These are phyloP conservation scores for Podosphaera xanthii DNA, from an alignment of 2,329 filamentous ascomycete species.

Conservation along the genomic window DNA sequence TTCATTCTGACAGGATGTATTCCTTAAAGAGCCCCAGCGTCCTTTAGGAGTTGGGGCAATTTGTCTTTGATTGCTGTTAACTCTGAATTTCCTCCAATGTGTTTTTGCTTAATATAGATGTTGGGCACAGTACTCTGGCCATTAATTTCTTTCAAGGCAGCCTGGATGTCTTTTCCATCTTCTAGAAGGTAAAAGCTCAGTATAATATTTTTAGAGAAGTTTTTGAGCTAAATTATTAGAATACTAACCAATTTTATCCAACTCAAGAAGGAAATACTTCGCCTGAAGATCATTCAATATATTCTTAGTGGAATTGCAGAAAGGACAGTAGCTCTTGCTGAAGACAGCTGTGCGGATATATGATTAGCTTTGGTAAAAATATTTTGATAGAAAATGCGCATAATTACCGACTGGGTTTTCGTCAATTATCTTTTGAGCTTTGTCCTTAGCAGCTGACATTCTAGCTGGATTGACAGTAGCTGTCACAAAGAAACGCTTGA, in stretches of 20 bases:
- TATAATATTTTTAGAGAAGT: not conserved
- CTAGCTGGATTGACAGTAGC: slow-evolving; percentile 29
- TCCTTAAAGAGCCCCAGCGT: slow-evolving; percentile 35
- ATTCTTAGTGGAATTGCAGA: slow-evolving; percentile 62
- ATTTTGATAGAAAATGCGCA: not conserved
- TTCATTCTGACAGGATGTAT: too few relatives aligned
- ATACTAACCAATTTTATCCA: slow-evolving; percentile 59
- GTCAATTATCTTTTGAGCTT: slow-evolving; percentile 70
- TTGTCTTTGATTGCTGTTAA: slow-evolving; percentile 44
- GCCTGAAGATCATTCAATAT: slow-evolving; percentile 47
- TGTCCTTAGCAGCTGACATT: slow-evolving; percentile 66
- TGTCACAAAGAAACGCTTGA: slow-evolving; percentile 48
- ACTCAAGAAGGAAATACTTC: slow-evolving; percentile 54
- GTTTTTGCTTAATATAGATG: slow-evolving; percentile 74
- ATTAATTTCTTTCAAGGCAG: slow-evolving; percentile 57
- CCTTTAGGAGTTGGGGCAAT: slow-evolving; percentile 39
- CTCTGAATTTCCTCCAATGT: slow-evolving; percentile 93
- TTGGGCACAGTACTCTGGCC: slow-evolving; percentile 83
- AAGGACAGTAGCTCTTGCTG: slow-evolving; percentile 91
- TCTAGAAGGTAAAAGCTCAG: slow-evolving; percentile 23
- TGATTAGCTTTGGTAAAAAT: not conserved
- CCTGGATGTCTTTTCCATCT: slow-evolving; percentile 65
- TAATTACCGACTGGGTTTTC: slow-evolving; percentile 61
- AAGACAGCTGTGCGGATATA: slow-evolving; percentile 48
- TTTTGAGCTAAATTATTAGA: not conserved